Base-by-base conservation (phyloP, 2,329 filamentous ascomycete species). In the Trichothecium sympodiale region DNA sequence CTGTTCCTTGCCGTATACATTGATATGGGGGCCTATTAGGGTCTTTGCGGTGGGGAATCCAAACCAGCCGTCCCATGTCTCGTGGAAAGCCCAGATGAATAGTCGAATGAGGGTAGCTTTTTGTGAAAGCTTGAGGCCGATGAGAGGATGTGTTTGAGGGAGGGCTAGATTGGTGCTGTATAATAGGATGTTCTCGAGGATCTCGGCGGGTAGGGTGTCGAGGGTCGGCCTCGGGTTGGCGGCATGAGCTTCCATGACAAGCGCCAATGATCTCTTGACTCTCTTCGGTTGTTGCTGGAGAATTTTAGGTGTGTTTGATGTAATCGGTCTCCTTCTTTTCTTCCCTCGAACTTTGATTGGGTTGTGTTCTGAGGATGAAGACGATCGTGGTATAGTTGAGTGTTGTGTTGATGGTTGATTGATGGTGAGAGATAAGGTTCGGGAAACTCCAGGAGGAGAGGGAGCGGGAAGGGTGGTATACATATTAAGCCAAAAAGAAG, bases 141-240 rank as follows among this genome's bases (percentile, higher is more conserved):
- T 53, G 23, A 58, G 49, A 9, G 50, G 61, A 35, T 60, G 66
- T 33, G 61, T 56, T 5, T 54, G 58, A 1, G 69, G 60, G 1
- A 77, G 55, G 34, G 63, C 57, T 32, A 68, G 41, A 42, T 71
- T 74, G 41, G 53, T 48, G 33, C 69, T 72, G 35, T 65, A 51
- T 42, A 69, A 50, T 37, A 74, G 64, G 33, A 77, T 71, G 23
- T 42, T 56, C 46, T 74, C 68, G 10, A 76, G 58, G 17, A 76
- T 55, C 48, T 76, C 72, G 6, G 62, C 47, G 0, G 72, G 72
- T 8, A 76, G 52, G 20, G 46, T 46, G 34, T 60, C 51, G 16
- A 61, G 44, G 9, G 31, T 47, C 4, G 45, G 35, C 13, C 51
- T 49, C 17, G 37, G 44, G 16, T 50, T 50, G 10, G 42, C 37